Evolutionary conservation across 2,329 filamentous ascomycete genomes (phyloP).

Genomic region (Stachybotrys echinatus): DNA sequence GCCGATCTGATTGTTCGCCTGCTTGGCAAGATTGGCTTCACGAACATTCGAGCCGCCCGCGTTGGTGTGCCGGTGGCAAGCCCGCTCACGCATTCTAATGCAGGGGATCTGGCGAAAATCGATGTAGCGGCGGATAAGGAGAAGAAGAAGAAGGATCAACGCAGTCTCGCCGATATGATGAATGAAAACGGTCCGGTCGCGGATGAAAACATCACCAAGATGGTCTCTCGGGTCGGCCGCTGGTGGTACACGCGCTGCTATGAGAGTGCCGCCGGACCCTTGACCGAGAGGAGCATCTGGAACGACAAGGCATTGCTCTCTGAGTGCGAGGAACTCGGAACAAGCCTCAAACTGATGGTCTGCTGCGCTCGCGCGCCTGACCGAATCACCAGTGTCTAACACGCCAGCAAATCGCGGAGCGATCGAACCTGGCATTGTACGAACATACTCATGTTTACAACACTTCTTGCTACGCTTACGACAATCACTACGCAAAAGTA

Average conservation of each 20-base stretch:
- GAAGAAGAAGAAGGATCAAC: constrained; percentile 35
- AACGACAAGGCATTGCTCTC: constrained; percentile 66
- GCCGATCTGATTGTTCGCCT: constrained; percentile 59
- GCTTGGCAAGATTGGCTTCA: constrained; percentile 64
- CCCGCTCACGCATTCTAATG: constrained; percentile 29
- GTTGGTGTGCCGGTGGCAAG: constrained; percentile 72
- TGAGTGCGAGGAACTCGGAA: constrained; percentile 83
- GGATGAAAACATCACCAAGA: constrained; percentile 84
- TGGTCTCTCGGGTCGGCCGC: constrained; percentile 83
- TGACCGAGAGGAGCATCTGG: constrained; percentile 63
- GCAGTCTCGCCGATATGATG: constrained; percentile 66
- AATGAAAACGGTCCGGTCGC: constrained; percentile 63
- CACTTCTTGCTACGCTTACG: no score
- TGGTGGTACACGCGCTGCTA: constrained; percentile 98
- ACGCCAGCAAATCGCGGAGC: background rate
- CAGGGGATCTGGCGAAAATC: constrained; percentile 5
- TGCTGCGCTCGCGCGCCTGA: constrained; percentile 83
- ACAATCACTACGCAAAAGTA: no score
- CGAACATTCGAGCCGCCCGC: constrained; percentile 67
- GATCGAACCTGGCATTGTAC: background rate
- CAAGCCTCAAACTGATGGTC: constrained; percentile 85
- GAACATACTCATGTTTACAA: no score
- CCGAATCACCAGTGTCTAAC: constrained; percentile 42
- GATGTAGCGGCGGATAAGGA: constrained; percentile 7
- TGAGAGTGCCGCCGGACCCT: constrained; percentile 57